A percentile compares a stretch with the other conserved stretches of the same genome.
Conservation (phyloP, 331 rosid species). For the Erythrophleum ivorense region DNA sequence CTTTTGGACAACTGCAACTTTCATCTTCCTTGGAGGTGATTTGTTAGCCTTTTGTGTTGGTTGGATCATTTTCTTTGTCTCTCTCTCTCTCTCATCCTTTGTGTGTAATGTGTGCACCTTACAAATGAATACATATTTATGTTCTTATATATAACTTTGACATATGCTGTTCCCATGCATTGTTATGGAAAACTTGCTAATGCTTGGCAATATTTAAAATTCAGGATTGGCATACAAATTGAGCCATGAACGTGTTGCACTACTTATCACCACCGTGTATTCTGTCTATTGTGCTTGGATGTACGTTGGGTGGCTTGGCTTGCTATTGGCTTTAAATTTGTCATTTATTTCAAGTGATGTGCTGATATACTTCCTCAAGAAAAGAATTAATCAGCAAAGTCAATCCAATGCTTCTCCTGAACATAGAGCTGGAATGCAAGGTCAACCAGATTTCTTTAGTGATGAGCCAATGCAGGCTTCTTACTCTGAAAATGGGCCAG, state of each 20-base stretch:
- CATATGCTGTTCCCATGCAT: constrained; percentile 20
- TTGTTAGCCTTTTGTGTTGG: constrained; percentile 32
- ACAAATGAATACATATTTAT: neutral
- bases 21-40: constrained; percentile 90
- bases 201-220: constrained; percentile 41
- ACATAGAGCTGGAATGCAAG: constrained; percentile 77
- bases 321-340: constrained; percentile 76
- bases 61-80: constrained; percentile 29
- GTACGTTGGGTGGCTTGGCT: constrained; percentile 87
- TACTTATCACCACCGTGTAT: constrained; percentile 70
- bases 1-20: constrained; percentile 82
- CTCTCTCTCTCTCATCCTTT: neutral
- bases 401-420: constrained; percentile 63
- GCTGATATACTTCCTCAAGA: constrained; percentile 83
- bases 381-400: constrained; percentile 69
- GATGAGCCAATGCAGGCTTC: constrained; percentile 68
- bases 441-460: constrained; percentile 67
- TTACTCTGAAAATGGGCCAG: constrained; percentile 69
- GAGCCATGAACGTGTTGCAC: constrained; percentile 81
- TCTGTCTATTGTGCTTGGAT: constrained; percentile 91
- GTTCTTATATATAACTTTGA: neutral
- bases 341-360: constrained; percentile 87
- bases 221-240: constrained; percentile 85
- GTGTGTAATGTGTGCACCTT: neutral
- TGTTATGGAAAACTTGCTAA: constrained; percentile 44